Evolutionary conservation across 768 basidiomycete genomes (phyloP), one percentile per base, ranked within the genome.

Genomic region (Mycena kentingensis): DNA sequence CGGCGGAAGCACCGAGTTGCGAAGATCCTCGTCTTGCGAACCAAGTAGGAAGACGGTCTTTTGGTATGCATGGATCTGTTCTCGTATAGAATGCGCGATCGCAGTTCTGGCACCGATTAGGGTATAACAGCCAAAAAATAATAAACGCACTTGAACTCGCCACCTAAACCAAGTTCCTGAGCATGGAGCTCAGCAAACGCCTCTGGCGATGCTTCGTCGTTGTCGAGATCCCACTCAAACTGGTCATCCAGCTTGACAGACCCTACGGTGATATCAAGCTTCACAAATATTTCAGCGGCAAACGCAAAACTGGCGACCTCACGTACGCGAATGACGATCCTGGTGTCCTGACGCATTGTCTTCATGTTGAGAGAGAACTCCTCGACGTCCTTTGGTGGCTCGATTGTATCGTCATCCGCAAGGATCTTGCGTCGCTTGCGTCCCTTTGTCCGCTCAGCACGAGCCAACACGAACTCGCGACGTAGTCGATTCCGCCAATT

Each of bases 171-270:
- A 21, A 99, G 73, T 59, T 99, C 97, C 19, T 82, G 81, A 2
- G 84, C 75, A 65, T 97, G 96, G 1, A 87, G 78, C 56, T 89
- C 87, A 6, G 97, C 93, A 68, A 98, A 98, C 22, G 88, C 85
- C 70, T 99, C 97, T 0, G 96, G 95, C 0, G 87, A 88, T 3
- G 90, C 87, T 39, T 79, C 77, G 19, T 75, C 71, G 50, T 89
- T 93, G 60, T 87, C 87, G 31, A 98, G 70, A 67, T 99, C 96
- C 97, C 97, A 99, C 67, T 98, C 97, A 64, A 98, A 96, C 64
- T 94, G 90, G 70, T 99, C 97, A 50, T 93, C 90, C 21, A 99
- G 80, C 68, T 95, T 94, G 74, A 94, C 83, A 6, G 87, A 84
- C 21, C 93, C 96, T 49, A 95, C 87, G 49, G 93, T 91, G 70